phyloP scores from a whole-genome alignment of 768 basidiomycete genomes.

The Suillus subluteus region DNA sequence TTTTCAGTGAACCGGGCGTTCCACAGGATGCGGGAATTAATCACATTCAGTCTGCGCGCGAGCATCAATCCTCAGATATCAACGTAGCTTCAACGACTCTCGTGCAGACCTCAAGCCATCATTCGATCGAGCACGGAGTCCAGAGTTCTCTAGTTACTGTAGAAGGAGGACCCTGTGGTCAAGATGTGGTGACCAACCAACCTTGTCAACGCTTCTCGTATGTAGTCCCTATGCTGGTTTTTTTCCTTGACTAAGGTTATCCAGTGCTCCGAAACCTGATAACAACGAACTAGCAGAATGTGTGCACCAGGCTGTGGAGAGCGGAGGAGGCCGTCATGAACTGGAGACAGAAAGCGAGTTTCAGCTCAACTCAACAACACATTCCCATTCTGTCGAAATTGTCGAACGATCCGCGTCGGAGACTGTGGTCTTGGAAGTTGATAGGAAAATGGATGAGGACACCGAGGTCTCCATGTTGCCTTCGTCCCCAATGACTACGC shows the following conservation, averaged over 20 bases:
- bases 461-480: not conserved
- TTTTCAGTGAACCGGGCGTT: not conserved
- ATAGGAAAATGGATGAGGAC: not conserved
- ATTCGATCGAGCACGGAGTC: not conserved
- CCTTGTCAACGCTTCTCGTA: not conserved
- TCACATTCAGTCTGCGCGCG: not conserved
- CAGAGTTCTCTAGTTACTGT: not conserved
- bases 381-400: not conserved
- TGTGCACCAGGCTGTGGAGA: not conserved
- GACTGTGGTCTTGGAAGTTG: not conserved
- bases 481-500: not conserved
- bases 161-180: not conserved
- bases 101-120: not conserved
- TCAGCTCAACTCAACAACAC: not conserved
- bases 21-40: not conserved
- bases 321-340: not conserved
- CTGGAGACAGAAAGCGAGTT: not conserved
- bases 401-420: not conserved
- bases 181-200: not conserved
- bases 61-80: not conserved
- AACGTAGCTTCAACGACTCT: not conserved
- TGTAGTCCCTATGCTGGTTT: not conserved
- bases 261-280: not conserved
- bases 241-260: not conserved
- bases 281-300: not conserved